Base-by-base conservation (phyloP, 1,284 basidiomycete genomes). In the Heliocybe sulcata region DNA sequence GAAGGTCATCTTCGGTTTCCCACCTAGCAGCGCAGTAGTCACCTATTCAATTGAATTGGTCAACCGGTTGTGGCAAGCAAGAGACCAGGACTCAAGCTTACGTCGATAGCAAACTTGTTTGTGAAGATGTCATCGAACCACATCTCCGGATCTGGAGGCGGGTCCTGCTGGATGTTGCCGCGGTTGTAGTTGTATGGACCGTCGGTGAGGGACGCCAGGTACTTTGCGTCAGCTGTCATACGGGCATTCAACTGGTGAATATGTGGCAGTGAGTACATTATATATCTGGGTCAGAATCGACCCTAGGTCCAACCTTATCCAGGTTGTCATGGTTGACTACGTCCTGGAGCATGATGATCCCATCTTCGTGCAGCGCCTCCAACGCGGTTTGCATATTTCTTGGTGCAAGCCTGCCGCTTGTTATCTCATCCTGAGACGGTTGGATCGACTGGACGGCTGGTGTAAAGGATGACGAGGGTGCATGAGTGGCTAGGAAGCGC, bases 401-500 rank as follows among this genome's bases (percentile, higher is more conserved):
- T 16, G 33, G 33, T 16, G 33, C 33, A 16, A 35, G 33, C 33
- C 33, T n/a, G n/a, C n/a, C n/a, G n/a, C n/a, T n/a, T n/a, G n/a
- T n/a, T n/a, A n/a, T n/a, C n/a, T n/a, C n/a, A n/a, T n/a, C n/a
- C n/a, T n/a, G 58, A 57, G 26, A 59, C 49, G 16, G 59, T 57
- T 11, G 59, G 57, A 45, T 61, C 56, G 2, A 20, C 35, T 31
- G 58, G 59, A 3, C 55, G 54, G 0, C 55, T 55, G 8, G 3
- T 3, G 16, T 8, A n/a, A n/a, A n/a, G n/a, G n/a, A n/a, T n/a
- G n/a, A n/a, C n/a, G n/a, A n/a, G n/a, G n/a, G n/a, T n/a, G n/a
- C n/a, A n/a, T n/a, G n/a, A n/a, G n/a, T n/a, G n/a, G n/a, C n/a
- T n/a, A n/a, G n/a, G n/a, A n/a, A n/a, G n/a, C n/a, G n/a, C n/a